phyloP scores from a whole-genome alignment of 768 basidiomycete genomes.

The Boletus speciosus region DNA sequence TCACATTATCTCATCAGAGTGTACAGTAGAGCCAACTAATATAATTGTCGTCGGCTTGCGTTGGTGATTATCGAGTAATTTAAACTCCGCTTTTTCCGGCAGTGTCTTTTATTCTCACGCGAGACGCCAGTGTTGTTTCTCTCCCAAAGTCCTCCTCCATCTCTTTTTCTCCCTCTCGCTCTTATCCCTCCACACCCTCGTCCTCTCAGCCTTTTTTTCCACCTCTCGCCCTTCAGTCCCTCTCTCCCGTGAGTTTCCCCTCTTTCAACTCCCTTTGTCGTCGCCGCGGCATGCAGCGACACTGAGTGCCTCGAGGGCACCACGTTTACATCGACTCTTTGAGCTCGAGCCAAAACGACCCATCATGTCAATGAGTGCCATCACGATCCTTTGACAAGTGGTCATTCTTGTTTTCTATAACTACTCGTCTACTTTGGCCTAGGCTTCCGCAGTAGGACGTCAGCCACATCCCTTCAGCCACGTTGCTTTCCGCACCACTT shows the following conservation, averaged over 20 bases:
- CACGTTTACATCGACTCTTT: conserved; percentile 24
- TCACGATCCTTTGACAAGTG: conserved; percentile 1
- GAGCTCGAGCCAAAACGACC: conserved; percentile 3
- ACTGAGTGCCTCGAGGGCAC: conserved; percentile 26
- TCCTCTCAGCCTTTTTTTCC: conserved; percentile 17
- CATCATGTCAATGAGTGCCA: not conserved
- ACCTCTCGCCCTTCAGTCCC: conserved; percentile 2
- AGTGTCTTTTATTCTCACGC: conserved; percentile 34
- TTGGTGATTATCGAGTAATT: conserved; percentile 22
- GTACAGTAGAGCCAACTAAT: no score
- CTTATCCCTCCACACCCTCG: conserved; percentile 24
- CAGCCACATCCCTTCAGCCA: conserved; percentile 32
- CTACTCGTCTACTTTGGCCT: not conserved
- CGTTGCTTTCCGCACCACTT: conserved; percentile 32
- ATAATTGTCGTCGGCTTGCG: no score
- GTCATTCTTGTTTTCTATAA: not conserved
- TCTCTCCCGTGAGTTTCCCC: conserved; percentile 24
- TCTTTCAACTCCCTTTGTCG: not conserved
- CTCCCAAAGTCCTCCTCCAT: conserved; percentile 33
- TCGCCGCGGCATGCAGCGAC: conserved; percentile 11
- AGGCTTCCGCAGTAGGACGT: conserved; percentile 19
- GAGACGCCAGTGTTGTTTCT: conserved; percentile 42
- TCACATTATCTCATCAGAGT: not conserved
- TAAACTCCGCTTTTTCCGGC: conserved; percentile 43
- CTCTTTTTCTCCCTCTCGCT: conserved; percentile 30